Evolutionary conservation across 2,329 filamentous ascomycete genomes (phyloP).

Genomic region (Epicoccum sorghinum): DNA sequence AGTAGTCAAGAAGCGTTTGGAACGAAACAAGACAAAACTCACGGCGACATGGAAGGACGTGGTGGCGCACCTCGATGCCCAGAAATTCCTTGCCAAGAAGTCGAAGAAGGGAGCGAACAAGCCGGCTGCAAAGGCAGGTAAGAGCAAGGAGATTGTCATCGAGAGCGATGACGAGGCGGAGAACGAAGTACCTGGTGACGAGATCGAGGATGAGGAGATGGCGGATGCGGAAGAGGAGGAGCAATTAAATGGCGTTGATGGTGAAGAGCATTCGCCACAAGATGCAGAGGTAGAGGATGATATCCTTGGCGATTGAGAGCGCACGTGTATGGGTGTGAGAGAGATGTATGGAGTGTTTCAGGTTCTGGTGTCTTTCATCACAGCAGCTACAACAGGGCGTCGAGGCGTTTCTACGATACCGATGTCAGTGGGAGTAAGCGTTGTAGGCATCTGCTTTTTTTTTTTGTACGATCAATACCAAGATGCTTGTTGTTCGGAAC

Average conservation of each 20-base stretch:
- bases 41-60: constrained; percentile 88
- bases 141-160: constrained; percentile 45
- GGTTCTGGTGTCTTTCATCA: not conserved
- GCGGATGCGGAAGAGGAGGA: constrained; percentile 46
- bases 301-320: constrained; percentile 48
- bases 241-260: constrained; percentile 27
- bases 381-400: not conserved
- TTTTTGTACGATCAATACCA: not conserved
- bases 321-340: not conserved
- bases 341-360: not conserved
- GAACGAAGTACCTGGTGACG: constrained; percentile 35
- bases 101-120: constrained; percentile 39
- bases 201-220: constrained; percentile 47
- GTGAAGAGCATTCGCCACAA: constrained; percentile 48
- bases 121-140: constrained; percentile 52
- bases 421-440: not conserved
- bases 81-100: constrained; percentile 50
- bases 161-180: constrained; percentile 41
- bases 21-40: constrained; percentile 79
- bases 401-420: not conserved
- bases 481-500: not conserved
- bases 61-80: constrained; percentile 73
- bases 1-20: constrained; percentile 70
- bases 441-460: not conserved
- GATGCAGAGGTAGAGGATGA: constrained; percentile 51